A percentile compares a stretch with the other conserved stretches of the same genome.
Evolutionary conservation across 106 monocot genomes (phyloP).

Genomic region (Apostasia shenzhenica): DNA sequence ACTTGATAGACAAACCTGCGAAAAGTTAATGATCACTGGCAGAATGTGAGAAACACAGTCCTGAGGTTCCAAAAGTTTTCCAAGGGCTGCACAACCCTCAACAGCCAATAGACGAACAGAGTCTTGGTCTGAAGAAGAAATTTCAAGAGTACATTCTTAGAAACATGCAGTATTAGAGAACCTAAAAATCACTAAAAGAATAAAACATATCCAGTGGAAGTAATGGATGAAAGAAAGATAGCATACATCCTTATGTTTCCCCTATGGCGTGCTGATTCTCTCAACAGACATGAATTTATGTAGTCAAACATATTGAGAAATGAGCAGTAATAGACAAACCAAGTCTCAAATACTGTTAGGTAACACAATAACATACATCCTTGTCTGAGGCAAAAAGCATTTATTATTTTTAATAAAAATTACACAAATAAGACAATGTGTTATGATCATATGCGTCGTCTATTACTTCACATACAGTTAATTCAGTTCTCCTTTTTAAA

Average conservation of each 20-base stretch:
- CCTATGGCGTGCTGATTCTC: too few relatives aligned
- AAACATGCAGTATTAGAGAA: neutral
- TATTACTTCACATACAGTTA: neutral
- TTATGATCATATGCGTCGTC: neutral
- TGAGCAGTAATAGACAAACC: too few relatives aligned
- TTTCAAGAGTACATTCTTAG: neutral
- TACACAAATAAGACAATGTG: neutral
- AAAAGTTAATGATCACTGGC: constrained; percentile 84
- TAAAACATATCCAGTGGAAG: too few relatives aligned
- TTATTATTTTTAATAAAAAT: too few relatives aligned
- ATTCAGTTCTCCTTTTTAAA: neutral
- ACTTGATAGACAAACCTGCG: constrained; percentile 44
- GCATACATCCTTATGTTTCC: too few relatives aligned
- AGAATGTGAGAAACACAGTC: constrained; percentile 87
- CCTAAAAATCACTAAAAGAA: neutral
- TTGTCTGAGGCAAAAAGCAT: too few relatives aligned
- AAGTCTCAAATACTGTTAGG: too few relatives aligned
- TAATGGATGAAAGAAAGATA: too few relatives aligned
- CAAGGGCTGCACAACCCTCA: constrained; percentile 92
- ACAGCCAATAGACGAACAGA: constrained; percentile 88
- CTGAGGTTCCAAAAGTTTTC: constrained; percentile 83
- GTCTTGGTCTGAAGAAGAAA: constrained; percentile 73
- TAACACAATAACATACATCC: too few relatives aligned
- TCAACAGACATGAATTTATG: too few relatives aligned
- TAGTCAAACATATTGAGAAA: neutral